A percentile compares a stretch with the other conserved stretches of the same genome.
Evolutionary conservation across 331 rosid species (phyloP).

Genomic region (Spiraea crenata): DNA sequence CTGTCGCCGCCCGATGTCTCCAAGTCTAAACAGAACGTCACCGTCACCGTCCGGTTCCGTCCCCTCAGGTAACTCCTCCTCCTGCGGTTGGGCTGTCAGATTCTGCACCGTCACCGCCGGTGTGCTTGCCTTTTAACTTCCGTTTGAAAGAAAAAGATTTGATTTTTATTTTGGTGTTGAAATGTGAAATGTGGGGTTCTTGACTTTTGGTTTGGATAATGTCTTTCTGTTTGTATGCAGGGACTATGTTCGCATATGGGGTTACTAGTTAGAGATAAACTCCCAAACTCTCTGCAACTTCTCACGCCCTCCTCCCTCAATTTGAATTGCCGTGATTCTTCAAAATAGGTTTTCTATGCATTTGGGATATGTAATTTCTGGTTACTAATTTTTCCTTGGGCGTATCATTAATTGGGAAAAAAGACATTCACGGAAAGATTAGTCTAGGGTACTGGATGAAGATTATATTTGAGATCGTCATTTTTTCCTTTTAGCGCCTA

Average conservation of each 20-base stretch:
- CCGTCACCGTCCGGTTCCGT: conserved; percentile 84
- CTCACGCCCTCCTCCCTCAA: no score
- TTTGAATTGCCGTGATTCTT: neutral
- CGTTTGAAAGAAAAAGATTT: neutral
- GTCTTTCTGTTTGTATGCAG: no score
- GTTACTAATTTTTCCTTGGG: neutral
- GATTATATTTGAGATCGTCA: neutral
- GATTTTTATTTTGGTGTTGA: neutral
- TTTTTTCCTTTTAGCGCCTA: conserved; percentile 13
- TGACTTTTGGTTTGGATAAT: conserved; percentile 23
- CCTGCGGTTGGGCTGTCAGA: conserved; percentile 8
- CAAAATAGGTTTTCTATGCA: neutral
- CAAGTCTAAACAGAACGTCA: conserved; percentile 80
- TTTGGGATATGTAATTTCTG: neutral
- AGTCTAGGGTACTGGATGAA: neutral
- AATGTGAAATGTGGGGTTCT: neutral
- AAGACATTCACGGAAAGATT: neutral
- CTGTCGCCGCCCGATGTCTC: conserved; percentile 34
- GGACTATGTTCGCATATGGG: no score
- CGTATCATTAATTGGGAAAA: neutral
- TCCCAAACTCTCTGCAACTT: no score
- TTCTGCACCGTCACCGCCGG: neutral
- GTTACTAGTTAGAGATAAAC: no score
- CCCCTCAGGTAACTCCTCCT: conserved; percentile 61
- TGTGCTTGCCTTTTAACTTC: neutral